Evolutionary conservation across 352 stramenopile species (phyloP), one percentile per base, ranked within the genome.

Genomic region (Globisporangium okanoganense): DNA sequence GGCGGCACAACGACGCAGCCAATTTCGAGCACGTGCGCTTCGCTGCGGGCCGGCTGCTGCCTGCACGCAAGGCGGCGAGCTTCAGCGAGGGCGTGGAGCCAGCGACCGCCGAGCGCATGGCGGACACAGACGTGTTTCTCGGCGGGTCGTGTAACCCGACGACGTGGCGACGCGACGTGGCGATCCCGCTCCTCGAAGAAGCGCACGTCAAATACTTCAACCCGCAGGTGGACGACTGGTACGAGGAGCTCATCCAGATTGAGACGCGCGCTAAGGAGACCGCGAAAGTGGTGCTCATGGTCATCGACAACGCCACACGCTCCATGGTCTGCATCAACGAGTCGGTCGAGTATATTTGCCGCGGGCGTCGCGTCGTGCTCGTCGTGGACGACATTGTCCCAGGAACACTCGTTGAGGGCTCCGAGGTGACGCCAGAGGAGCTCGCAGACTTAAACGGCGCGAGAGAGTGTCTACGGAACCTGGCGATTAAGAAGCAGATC

Each of bases 141-240:
- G 88, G 78, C 6, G 89, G 88, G 1, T 94, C 85, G 8, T 97
- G 89, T 65, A 96, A 96, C 67, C 88, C 89, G 33, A 96, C 89
- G 58, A 95, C 82, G 4, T 97, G 89, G 89, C 73, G 89, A 18
- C 70, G 67, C 14, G 88, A 96, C 43, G 65, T 84, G 3, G 85
- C 87, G 14, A 81, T 96, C 14, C 89, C 89, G 14, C 53, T 90
- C 41, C 77, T 97, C 10, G 74, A 90, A 12, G 71, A 64, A 0
- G 80, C 80, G 4, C 60, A 69, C 22, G 79, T 97, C 44, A 75
- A 70, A 18, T 97, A 88, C 67, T 97, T 83, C 64, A 95, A 96
- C 58, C 89, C 89, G 14, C 89, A 97, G 61, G 88, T 97, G 33
- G 88, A 96, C 60, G 85, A 96, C 49, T 96, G 89, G 89, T 82